These are phyloP conservation scores for Candida anglica DNA, from an alignment of 805 yeast species.

Conservation along the genomic window DNA sequence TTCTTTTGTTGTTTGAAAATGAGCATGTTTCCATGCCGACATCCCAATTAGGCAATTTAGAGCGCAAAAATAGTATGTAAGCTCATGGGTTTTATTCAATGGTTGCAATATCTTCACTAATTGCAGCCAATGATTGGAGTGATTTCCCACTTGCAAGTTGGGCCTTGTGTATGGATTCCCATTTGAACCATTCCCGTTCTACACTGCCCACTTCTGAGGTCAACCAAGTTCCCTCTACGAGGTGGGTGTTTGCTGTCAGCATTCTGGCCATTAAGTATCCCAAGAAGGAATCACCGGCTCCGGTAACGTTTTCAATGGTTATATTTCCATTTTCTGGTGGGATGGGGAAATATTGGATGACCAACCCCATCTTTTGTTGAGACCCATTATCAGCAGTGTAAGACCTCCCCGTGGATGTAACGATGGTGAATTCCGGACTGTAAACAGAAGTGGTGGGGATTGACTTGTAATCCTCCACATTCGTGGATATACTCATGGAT, in stretches of 20 bases:
- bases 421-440: slow-evolving; percentile 18
- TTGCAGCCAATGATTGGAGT: slow-evolving; percentile 16
- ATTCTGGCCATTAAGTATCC: slow-evolving; percentile 53
- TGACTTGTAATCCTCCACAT: slow-evolving; percentile 25
- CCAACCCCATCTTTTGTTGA: slow-evolving; percentile 41
- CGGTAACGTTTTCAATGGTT: slow-evolving; percentile 64
- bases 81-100: too few relatives aligned
- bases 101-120: slow-evolving; percentile 13
- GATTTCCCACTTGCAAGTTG: slow-evolving; percentile 39
- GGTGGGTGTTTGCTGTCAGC: slow-evolving; percentile 12
- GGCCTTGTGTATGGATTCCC: slow-evolving; percentile 32
- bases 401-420: slow-evolving; percentile 9
- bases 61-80: too few relatives aligned
- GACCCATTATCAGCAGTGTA: slow-evolving; percentile 5
- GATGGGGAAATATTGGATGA: slow-evolving; percentile 59
- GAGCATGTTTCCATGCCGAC: too few relatives aligned
- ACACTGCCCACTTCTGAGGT: slow-evolving; percentile 15
- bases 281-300: slow-evolving; percentile 82
- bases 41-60: too few relatives aligned
- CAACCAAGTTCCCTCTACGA: slow-evolving; percentile 27
- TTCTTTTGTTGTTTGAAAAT: too few relatives aligned
- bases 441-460: slow-evolving; percentile 28
- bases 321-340: slow-evolving; percentile 25
- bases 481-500: slow-evolving; percentile 29
- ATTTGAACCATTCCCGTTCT: slow-evolving; percentile 34